Evolutionary conservation across 208 protist genomes (phyloP), one percentile per base, ranked within the genome.

Genomic region (Leishmania amazonensis): DNA sequence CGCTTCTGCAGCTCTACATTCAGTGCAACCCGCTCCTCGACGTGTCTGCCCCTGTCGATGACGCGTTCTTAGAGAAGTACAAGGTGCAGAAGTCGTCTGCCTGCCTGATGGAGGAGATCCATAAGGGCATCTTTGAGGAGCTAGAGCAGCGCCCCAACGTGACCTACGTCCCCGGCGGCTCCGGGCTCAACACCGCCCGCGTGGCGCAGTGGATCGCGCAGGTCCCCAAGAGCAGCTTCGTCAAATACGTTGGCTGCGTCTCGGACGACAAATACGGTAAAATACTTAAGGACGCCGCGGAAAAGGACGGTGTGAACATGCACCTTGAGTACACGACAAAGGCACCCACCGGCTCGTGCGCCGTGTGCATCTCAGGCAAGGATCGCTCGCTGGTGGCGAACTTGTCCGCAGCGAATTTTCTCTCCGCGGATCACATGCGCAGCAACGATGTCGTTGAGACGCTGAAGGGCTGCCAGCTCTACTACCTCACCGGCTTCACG

Each of bases 21-120:
- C 92, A 96, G 78, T 99, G 99, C 87, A 99, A 99, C 90, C 99
- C 99, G 38, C 94, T 99, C 73, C 96, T 99, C 42, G 99, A 99
- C 88, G 99, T 99, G 85, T 99, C 96, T 11, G 98, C 98, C 28
- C 24, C 90, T 19, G 99, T 99, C 64, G 83, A 92, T 76, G 90
- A 94, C 11, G 93, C 81, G 0, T 94, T 99, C 68, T 86, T 99
- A 42, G 85, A 75, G 28, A 99, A 99, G 93, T 99, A 98, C 79
- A 90, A 95, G 51, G 60, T 98, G 49, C 64, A 93, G 85, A 87
- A 90, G 80, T 94, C 96, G 6, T 96, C 97, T 65, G 96, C 97
- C 5, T 98, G 97, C 65, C 90, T 99, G 31, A 96, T 98, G 71
- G 93, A 96, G 45, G 94, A 97, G 53, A 94, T 99, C 38, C 98